Base-by-base conservation (phyloP, 345 rosid species). In the Limnanthes douglasii region DNA sequence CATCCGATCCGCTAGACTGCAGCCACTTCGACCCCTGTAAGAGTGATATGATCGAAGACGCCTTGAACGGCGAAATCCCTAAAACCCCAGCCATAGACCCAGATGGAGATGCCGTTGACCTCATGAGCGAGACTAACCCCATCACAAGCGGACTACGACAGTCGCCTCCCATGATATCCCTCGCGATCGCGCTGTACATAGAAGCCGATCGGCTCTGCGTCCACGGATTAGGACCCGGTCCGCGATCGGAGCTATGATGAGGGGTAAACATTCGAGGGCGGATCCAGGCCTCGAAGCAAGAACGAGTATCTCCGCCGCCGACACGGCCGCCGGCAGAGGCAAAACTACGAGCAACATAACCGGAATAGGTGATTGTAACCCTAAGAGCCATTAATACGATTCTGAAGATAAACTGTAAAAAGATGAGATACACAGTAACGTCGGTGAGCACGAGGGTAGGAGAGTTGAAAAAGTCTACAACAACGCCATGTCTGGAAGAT, bases 11-110 rank as follows among this genome's bases (percentile, higher is more conserved):
- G 30, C 66, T 75, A 41, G 70, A 60, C 0, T 76, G 86, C 31
- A 78, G 68, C 97, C 95, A 70, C 69, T 63, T 76, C 8, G 86
- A 74, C 1, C 73, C 90, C 27, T 65, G 80, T 34, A 77, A 36
- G 14, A 80, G 73, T 6, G 90, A 75, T 1, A 78, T 63, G 3
- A 76, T 66, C 64, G 84, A 72, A 39, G 72, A 34, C 16, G 78
- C 46, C 50, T 69, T 76, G 17, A 71, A 31, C 0, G 93, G 73
- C 0, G 86, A 67, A 41, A 88, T 58, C 22, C 85, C 82, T 0
- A 59, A 43, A 30, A 36, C 35, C 8, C 56, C 68, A 43, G 48
- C 35, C 7, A 50, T 36, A 0, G 73, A 25, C 3, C 60, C 23
- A 37, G 34, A 54, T 10, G 75, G 46, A 16, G 53, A 30, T 9